Evolutionary conservation across 1,284 basidiomycete genomes (phyloP).

Genomic region (Cryptococcus jaspeensis): DNA sequence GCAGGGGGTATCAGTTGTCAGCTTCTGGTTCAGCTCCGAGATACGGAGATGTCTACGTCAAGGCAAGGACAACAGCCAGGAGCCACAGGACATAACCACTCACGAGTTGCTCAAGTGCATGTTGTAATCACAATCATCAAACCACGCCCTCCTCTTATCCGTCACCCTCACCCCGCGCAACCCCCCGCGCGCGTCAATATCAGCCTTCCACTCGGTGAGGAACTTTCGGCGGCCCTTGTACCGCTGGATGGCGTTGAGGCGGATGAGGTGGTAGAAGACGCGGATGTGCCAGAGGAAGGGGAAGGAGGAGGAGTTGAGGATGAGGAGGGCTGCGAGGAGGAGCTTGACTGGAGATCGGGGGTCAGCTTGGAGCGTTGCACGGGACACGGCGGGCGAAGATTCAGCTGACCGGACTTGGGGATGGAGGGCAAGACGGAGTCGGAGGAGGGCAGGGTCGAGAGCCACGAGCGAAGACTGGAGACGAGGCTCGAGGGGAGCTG

Average conservation of each 20-base stretch:
- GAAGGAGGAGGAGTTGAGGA: conserved; percentile 45
- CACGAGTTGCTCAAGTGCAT: conserved; percentile 49
- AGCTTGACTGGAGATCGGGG: conserved; percentile 38
- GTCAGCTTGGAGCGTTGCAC: not conserved
- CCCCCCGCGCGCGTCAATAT: conserved; percentile 25
- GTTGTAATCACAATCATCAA: conserved; percentile 52
- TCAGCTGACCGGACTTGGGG: conserved; percentile 33
- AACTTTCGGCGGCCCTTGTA: conserved; percentile 30
- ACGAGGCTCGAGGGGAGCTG: conserved; percentile 20
- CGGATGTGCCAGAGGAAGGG: conserved; percentile 49
- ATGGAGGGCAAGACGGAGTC: conserved; percentile 42
- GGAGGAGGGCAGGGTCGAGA: conserved; percentile 13
- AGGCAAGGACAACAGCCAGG: no score
- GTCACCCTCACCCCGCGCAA: conserved; percentile 24
- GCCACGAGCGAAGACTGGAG: not conserved
- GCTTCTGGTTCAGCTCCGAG: not conserved
- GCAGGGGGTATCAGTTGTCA: not conserved
- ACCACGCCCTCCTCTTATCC: conserved; percentile 33
- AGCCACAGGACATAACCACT: no score
- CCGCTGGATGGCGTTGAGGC: conserved; percentile 29
- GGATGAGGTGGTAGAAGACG: conserved; percentile 37
- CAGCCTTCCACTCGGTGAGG: conserved; percentile 30
- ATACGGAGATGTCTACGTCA: no score
- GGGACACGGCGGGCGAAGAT: no score
- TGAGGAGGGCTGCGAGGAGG: conserved; percentile 38